phyloP scores from a whole-genome alignment of 257 asterid genomes.

The Gentiana dahurica region DNA sequence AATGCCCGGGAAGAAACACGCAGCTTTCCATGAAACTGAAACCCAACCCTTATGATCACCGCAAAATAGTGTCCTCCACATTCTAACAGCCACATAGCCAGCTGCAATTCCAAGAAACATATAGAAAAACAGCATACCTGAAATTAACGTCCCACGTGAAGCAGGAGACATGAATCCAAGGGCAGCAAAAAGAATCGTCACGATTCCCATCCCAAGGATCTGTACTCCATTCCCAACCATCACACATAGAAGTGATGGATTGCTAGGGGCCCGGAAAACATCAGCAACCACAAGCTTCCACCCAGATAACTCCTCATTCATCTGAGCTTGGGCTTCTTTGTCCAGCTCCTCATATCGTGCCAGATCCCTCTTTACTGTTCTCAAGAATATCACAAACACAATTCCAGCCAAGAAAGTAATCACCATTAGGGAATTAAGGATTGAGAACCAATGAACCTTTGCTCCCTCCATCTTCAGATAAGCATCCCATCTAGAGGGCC shows the following conservation, averaged over 20 bases:
- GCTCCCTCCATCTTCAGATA: conserved; percentile 92
- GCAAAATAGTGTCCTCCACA: conserved; percentile 65
- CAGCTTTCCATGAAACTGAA: conserved; percentile 71
- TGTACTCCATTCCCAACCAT: conserved; percentile 93
- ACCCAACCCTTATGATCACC: conserved; percentile 79
- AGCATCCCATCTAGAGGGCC: conserved; percentile 98
- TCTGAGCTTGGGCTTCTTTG: conserved; percentile 86
- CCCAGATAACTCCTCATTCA: conserved; percentile 90
- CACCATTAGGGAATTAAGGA: conserved; percentile 80
- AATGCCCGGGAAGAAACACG: conserved; percentile 86
- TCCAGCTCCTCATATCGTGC: conserved; percentile 78
- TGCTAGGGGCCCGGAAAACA: conserved; percentile 64
- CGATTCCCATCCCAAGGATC: conserved; percentile 84
- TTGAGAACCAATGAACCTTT: conserved; percentile 92
- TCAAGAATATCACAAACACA: conserved; percentile 71
- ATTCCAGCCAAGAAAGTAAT: conserved; percentile 89
- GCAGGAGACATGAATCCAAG: conserved; percentile 95
- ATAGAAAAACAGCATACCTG: conserved; percentile 85
- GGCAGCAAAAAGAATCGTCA: conserved; percentile 77
- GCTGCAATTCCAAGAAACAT: conserved; percentile 73
- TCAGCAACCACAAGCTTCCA: conserved; percentile 92
- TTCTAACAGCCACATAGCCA: conserved; percentile 80
- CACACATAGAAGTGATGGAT: conserved; percentile 65
- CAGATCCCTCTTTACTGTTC: conserved; percentile 83
- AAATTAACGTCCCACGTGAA: conserved; percentile 69